Conservation (phyloP, 352 stramenopile species). For the Phytophthora syringae region DNA sequence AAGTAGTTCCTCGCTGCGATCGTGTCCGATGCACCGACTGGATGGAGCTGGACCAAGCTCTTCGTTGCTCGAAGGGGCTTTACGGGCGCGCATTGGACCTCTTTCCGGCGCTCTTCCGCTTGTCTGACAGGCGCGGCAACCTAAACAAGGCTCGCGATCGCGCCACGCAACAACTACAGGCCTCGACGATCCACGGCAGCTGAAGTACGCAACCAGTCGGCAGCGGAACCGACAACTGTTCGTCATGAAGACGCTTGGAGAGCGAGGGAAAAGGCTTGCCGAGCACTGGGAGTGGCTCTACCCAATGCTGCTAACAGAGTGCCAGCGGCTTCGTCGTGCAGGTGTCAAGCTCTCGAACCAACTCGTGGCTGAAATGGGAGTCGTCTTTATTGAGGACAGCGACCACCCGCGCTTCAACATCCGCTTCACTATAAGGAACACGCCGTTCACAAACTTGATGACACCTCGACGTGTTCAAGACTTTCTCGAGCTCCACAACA, state of each 20-base stretch:
- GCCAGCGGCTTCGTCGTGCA: neutral
- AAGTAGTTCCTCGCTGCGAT: too few relatives aligned
- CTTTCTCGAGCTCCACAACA: conserved; percentile 22
- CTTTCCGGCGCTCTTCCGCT: conserved; percentile 5
- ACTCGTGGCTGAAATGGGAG: conserved; percentile 7
- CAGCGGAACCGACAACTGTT: neutral
- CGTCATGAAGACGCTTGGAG: neutral
- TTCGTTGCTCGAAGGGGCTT: too few relatives aligned
- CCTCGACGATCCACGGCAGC: neutral
- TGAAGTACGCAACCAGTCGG: conserved; percentile 2
- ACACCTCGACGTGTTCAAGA: conserved; percentile 12
- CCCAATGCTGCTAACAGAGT: neutral
- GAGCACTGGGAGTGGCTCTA: conserved; percentile 8
- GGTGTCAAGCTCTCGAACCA: conserved; percentile 19
- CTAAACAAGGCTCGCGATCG: conserved; percentile 19
- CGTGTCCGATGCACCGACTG: too few relatives aligned
- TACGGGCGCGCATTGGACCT: too few relatives aligned
- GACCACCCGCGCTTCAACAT: conserved; percentile 8
- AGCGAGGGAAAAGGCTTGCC: neutral
- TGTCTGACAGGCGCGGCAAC: conserved; percentile 4
- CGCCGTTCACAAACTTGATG: conserved; percentile 1
- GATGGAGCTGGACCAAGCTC: too few relatives aligned
- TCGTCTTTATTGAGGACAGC: conserved; percentile 16
- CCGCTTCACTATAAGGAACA: conserved; percentile 4
- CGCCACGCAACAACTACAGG: neutral